Percentiles rank a stretch among this genome's conserved stretches.
Evolutionary conservation across 2,329 filamentous ascomycete species (phyloP).

Genomic region (Cordyceps tenuipes): DNA sequence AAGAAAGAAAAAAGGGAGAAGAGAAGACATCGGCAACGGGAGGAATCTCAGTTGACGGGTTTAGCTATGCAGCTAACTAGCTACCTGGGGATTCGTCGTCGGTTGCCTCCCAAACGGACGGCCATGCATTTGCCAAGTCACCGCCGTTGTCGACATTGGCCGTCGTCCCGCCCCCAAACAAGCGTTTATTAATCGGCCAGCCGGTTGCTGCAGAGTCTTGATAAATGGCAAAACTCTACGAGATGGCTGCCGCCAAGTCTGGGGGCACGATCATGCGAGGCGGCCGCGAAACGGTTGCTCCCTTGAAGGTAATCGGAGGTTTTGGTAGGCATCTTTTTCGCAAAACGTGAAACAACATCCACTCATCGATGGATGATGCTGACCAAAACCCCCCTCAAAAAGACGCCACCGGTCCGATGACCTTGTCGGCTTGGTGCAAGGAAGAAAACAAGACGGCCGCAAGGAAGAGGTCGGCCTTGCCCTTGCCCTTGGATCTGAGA

Average conservation of each 20-base stretch:
- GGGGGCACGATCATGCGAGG: too few relatives aligned
- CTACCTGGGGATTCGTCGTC: not conserved
- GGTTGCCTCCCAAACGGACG: not conserved
- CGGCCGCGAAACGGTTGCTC: not conserved
- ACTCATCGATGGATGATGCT: not conserved
- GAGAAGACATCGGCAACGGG: not conserved
- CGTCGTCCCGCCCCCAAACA: too few relatives aligned
- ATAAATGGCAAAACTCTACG: not conserved
- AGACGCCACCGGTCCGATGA: constrained; percentile 1
- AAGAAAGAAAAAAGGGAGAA: too few relatives aligned
- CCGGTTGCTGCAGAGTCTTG: not conserved
- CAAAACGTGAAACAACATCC: not conserved
- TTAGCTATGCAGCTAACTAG: not conserved
- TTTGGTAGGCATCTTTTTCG: not conserved
- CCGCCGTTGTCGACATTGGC: too few relatives aligned
- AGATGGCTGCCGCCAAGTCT: not conserved
- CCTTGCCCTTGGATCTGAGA: not conserved
- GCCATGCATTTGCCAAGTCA: not conserved
- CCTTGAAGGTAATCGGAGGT: not conserved
- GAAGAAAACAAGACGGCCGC: not conserved
- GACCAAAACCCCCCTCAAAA: too few relatives aligned
- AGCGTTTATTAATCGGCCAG: not conserved
- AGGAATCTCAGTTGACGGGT: not conserved
- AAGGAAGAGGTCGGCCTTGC: not conserved
- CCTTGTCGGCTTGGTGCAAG: not conserved